Base-by-base conservation (phyloP, 371 early-diverging fungal species). In the Haplosporangium sp. region DNA sequence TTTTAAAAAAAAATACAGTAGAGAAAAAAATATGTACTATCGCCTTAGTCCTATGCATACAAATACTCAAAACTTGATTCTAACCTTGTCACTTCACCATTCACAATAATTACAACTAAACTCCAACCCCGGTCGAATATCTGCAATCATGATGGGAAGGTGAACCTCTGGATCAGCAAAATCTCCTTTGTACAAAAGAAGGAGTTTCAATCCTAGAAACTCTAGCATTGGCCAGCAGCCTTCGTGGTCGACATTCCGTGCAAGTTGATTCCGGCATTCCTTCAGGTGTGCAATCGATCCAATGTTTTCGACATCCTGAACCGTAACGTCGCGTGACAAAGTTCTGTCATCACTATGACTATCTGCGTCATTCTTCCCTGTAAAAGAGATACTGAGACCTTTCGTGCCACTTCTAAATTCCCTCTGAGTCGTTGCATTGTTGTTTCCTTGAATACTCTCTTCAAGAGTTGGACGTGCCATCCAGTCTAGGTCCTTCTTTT, bases 401-500 rank as follows among this genome's bases (percentile, higher is more conserved):
- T 8, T 42, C 6, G 11, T 11, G 44, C 44, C 44, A 11, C 11
- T 42, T 50, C 50, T 5, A 50, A 3, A 17, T 17, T 11, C 15
- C 5, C 50, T 50, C 50, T 50, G 50, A 27, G 27, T 27, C 27
- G 27, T 27, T 27, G 27, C 27, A 27, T 15, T 17, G 19, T 42
- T 42, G 11, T 8, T 42, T 11, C 44, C 50, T 50, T 5, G 19
- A 50, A 15, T 61, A 8, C 5, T 19, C 38, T 47, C 42, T 39
- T 6, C 20, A n/a, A 27, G 2, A 2, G 45, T 42, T 15, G 27
- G 6, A 35, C 58, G 40, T 5, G 61, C 53, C 19, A 72, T 65
- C 72, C 72, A 72, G 1, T 66, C 66, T 8, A 72, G 4, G 38
- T 72, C 72, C 66, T 61, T 50, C 45, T 38, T 66, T 13, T 27